Evolutionary conservation across 1,284 basidiomycete species (phyloP).

Genomic region (Rhodotorula sp.): DNA sequence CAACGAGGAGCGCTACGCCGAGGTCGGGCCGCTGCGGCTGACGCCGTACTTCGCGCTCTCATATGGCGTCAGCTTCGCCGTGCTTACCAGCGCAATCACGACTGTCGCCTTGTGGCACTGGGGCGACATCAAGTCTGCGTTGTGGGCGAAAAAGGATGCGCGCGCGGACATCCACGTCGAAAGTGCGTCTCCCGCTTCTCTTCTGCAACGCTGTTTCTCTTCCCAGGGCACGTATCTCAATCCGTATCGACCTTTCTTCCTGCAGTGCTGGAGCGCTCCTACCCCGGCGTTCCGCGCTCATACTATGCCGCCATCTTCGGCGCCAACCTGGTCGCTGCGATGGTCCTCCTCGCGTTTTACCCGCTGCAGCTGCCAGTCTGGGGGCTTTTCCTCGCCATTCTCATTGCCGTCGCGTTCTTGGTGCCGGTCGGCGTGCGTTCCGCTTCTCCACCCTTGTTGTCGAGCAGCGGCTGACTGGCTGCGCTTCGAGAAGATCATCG

Average conservation of each 20-base stretch:
- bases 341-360: conserved; percentile 49
- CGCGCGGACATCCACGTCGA: conserved; percentile 43
- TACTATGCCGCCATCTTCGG: conserved; percentile 39
- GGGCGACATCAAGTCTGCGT: conserved; percentile 50
- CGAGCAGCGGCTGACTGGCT: not conserved
- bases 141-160: conserved; percentile 29
- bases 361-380: conserved; percentile 54
- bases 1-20: conserved; percentile 40
- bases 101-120: conserved; percentile 54
- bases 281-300: conserved; percentile 1
- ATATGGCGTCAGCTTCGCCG: conserved; percentile 53
- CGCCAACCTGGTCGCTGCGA: conserved; percentile 47
- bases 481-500: conserved; percentile 21
- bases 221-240: not conserved
- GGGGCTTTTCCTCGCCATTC: conserved; percentile 52
- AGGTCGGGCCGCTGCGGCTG: conserved; percentile 49
- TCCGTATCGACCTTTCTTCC: not conserved
- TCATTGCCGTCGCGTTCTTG: conserved; percentile 52
- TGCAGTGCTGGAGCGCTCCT: conserved; percentile 46
- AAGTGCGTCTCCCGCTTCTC: conserved; percentile 13
- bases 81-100: conserved; percentile 51
- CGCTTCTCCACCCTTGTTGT: conserved; percentile 1
- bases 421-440: conserved; percentile 51
- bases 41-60: conserved; percentile 53
- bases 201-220: not conserved